phyloP scores from a whole-genome alignment of 805 yeast genomes.

The Candida sphagnicola region DNA sequence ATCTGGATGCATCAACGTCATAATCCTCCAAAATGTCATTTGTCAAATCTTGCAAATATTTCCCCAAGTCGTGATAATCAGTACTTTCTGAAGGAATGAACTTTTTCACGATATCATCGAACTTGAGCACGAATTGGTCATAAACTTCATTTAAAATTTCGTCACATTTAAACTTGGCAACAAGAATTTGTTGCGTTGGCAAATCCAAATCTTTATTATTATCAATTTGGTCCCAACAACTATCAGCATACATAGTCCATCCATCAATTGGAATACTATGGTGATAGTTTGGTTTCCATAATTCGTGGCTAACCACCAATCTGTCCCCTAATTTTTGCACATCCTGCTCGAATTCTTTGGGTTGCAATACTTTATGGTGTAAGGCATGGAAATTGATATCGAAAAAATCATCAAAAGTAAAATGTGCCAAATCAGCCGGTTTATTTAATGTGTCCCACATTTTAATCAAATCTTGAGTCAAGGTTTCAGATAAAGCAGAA shows the following conservation, averaged over 20 bases:
- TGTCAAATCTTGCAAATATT: conserved; percentile 40
- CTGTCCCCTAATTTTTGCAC: conserved; percentile 62
- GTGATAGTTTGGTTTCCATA: conserved; percentile 71
- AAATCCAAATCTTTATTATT: conserved; percentile 89
- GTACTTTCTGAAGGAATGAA: conserved; percentile 14
- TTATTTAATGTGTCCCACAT: conserved; percentile 79
- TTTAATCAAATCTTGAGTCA: conserved; percentile 64
- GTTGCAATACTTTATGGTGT: conserved; percentile 81
- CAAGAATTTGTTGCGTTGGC: conserved; percentile 94
- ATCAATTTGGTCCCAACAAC: conserved; percentile 93
- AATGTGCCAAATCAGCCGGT: conserved; percentile 58
- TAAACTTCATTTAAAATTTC: conserved; percentile 57
- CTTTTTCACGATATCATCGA: conserved; percentile 10
- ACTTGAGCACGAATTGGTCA: conserved; percentile 23
- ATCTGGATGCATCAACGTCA: conserved; percentile 74
- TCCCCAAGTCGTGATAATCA: conserved; percentile 46
- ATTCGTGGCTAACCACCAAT: conserved; percentile 39
- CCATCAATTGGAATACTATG: conserved; percentile 91
- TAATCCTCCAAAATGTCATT: conserved; percentile 47
- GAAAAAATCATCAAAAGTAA: conserved; percentile 69
- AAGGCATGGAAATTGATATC: conserved; percentile 79
- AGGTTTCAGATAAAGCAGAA: conserved; percentile 61
- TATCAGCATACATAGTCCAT: conserved; percentile 87
- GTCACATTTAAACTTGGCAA: conserved; percentile 91
- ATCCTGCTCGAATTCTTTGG: conserved; percentile 61